phyloP scores from a whole-genome alignment of 257 asterid genomes.

The Solanum habrochaites region DNA sequence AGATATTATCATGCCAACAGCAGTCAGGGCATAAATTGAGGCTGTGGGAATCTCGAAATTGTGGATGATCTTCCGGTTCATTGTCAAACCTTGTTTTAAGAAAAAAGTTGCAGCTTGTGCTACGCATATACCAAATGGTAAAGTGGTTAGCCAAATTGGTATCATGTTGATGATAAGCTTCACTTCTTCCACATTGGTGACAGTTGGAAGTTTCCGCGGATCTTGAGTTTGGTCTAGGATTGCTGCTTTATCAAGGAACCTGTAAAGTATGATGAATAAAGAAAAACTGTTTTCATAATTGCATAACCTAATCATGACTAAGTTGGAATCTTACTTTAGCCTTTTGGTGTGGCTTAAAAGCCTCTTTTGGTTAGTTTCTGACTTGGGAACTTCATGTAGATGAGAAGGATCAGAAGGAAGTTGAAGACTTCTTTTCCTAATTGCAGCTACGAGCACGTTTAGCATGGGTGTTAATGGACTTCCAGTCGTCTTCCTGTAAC shows the following conservation, averaged over 20 bases:
- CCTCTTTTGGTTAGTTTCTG: slow-evolving; percentile 32
- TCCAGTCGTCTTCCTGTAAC: slow-evolving; percentile 45
- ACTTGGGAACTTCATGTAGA: slow-evolving; percentile 46
- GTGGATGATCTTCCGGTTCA: slow-evolving; percentile 25
- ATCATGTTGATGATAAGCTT: slow-evolving; percentile 52
- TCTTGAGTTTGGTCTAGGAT: slow-evolving; percentile 22
- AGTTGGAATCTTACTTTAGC: slow-evolving; percentile 25
- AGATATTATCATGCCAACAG: slow-evolving; percentile 58
- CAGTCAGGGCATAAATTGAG: slow-evolving; percentile 44
- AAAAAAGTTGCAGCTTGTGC: slow-evolving; percentile 57
- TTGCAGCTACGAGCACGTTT: slow-evolving; percentile 59
- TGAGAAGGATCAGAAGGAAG: slow-evolving; percentile 30
- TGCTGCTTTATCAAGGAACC: slow-evolving; percentile 86
- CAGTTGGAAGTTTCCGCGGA: slow-evolving; percentile 53
- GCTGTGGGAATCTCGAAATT: slow-evolving; percentile 57
- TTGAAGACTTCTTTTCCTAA: slow-evolving; percentile 40
- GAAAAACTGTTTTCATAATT: neutral
- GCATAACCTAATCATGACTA: neutral
- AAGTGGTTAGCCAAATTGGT: slow-evolving; percentile 64
- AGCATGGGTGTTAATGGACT: slow-evolving; percentile 69
- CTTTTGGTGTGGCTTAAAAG: slow-evolving; percentile 53
- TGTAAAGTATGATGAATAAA: slow-evolving; percentile 4
- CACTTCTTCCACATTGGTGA: slow-evolving; percentile 60
- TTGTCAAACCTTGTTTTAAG: slow-evolving; percentile 45
- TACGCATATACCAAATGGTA: slow-evolving; percentile 52